Conservation (phyloP, 139 green algal genomes). For the Ostreobium quekettii region DNA sequence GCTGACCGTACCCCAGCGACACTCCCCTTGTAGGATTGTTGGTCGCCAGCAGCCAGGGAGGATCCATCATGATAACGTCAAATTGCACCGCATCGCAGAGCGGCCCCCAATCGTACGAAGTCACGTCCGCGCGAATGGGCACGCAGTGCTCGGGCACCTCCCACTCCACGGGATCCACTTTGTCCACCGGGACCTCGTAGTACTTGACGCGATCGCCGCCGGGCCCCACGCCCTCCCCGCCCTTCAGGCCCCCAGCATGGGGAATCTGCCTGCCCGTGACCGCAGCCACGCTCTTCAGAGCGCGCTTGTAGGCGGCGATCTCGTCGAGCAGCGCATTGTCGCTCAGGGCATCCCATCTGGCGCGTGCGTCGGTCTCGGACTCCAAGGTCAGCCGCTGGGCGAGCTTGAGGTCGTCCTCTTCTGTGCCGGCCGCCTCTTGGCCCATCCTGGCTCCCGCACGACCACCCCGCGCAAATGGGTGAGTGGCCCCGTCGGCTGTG, state of each 20-base stretch:
- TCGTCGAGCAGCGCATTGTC: neutral
- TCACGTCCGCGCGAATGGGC: constrained; percentile 86
- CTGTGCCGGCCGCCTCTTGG: too few relatives aligned
- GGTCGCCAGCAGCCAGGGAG: constrained; percentile 91
- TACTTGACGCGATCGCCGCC: neutral
- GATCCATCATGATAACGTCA: constrained; percentile 90
- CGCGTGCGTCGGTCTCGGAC: neutral
- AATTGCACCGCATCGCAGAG: constrained; percentile 46
- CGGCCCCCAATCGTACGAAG: constrained; percentile 71
- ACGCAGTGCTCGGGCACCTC: constrained; percentile 79
- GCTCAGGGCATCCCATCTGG: neutral
- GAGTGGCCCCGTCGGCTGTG: too few relatives aligned
- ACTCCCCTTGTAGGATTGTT: constrained; percentile 86
- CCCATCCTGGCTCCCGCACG: too few relatives aligned
- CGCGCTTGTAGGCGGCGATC: neutral
- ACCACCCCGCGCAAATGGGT: too few relatives aligned
- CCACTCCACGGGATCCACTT: constrained; percentile 22
- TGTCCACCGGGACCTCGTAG: neutral
- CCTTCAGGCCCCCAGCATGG: neutral
- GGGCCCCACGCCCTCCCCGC: too few relatives aligned
- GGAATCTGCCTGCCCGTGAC: neutral
- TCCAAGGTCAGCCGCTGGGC: neutral
- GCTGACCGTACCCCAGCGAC: constrained; percentile 81
- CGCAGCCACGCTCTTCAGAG: neutral
- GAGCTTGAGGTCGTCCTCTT: neutral